These are phyloP conservation scores for Fraxinus sp. DNA, from an alignment of 305 asterid species.

Conservation along the genomic window DNA sequence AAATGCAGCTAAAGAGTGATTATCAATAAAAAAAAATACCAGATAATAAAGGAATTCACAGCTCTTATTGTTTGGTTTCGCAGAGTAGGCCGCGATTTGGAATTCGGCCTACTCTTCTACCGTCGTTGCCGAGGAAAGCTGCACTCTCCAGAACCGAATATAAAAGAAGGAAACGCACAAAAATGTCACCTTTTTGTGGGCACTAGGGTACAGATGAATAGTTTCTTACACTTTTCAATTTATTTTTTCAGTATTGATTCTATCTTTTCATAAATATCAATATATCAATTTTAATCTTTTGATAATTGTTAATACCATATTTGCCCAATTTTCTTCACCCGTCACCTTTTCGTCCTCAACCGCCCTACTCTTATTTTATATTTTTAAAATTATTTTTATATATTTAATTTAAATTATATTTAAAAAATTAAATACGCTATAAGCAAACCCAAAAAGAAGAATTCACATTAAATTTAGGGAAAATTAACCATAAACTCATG, in stretches of 20 bases:
- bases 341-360: neutral
- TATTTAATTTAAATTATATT: neutral
- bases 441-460: neutral
- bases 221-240: neutral
- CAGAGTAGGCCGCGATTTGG: constrained; percentile 1
- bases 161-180: neutral
- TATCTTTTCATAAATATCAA: neutral
- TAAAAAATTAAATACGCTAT: neutral
- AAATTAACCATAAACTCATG: too few relatives aligned
- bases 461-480: neutral
- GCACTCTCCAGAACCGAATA: neutral
- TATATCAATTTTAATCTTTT: neutral
- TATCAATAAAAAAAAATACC: neutral
- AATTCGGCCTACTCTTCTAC: constrained; percentile 3
- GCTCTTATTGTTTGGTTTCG: neutral
- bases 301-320: neutral
- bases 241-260: neutral
- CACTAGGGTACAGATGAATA: neutral
- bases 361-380: neutral
- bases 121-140: neutral
- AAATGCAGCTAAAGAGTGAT: constrained; percentile 2
- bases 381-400: neutral
- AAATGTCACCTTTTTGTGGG: neutral
- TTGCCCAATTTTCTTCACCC: neutral
- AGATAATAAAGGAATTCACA: neutral